Conservation (phyloP, 768 basidiomycete genomes). For the Tricholoma matsutake region DNA sequence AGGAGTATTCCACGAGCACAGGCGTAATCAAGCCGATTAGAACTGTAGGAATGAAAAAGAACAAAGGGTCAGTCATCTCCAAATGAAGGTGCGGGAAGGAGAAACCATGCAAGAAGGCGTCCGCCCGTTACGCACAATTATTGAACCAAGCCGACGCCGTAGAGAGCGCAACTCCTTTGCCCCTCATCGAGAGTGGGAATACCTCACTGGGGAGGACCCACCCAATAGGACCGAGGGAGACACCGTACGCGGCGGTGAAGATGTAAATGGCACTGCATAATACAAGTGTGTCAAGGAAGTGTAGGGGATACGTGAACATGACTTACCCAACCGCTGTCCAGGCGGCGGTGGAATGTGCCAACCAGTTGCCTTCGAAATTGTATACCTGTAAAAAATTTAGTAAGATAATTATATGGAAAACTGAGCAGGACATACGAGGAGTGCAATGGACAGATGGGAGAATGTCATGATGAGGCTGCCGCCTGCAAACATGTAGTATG, state of each 20-base stretch:
- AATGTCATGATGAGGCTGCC: constrained; percentile 64
- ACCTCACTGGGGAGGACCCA: constrained; percentile 87
- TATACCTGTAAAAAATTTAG: constrained; percentile 35
- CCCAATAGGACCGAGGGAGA: constrained; percentile 75
- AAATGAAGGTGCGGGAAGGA: background rate
- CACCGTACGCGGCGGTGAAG: constrained; percentile 76
- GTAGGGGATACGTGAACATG: background rate
- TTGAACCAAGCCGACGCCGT: constrained; percentile 88
- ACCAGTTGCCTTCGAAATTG: constrained; percentile 55
- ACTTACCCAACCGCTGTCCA: constrained; percentile 69
- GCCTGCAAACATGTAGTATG: constrained; percentile 16
- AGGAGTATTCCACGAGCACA: constrained; percentile 55
- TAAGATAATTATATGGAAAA: background rate
- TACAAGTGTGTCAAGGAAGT: background rate
- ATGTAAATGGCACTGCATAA: constrained; percentile 56
- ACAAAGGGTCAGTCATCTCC: background rate
- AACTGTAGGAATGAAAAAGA: constrained; percentile 38
- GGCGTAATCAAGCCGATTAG: constrained; percentile 76
- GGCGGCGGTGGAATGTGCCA: constrained; percentile 51
- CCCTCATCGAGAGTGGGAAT: constrained; percentile 74
- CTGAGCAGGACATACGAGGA: constrained; percentile 42
- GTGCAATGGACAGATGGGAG: constrained; percentile 63
- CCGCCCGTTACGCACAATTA: constrained; percentile 50
- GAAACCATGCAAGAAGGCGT: background rate
- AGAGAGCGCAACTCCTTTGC: constrained; percentile 78